Conservation (phyloP, 2,329 filamentous ascomycete genomes). For the Apiospora sp. region DNA sequence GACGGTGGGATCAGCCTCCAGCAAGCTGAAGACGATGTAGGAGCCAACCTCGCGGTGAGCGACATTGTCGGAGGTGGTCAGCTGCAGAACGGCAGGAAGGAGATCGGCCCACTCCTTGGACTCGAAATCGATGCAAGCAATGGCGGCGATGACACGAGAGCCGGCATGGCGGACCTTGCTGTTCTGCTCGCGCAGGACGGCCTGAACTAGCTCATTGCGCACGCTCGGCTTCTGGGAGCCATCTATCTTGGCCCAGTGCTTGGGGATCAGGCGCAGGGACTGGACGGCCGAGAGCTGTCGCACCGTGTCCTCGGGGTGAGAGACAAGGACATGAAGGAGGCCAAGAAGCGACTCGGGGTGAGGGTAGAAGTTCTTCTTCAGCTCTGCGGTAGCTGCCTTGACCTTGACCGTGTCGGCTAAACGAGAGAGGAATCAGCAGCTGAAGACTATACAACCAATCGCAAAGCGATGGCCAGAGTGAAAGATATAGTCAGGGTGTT, state of each 20-base stretch:
- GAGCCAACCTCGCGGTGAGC: slow-evolving; percentile 88
- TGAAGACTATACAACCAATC: background rate
- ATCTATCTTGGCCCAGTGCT: slow-evolving; percentile 83
- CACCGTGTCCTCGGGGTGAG: slow-evolving; percentile 74
- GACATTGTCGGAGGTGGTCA: slow-evolving; percentile 77
- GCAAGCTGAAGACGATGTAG: slow-evolving; percentile 90
- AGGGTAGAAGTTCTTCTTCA: slow-evolving; percentile 94
- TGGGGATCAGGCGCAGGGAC: slow-evolving; percentile 80
- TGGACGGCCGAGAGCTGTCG: slow-evolving; percentile 94
- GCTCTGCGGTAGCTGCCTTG: slow-evolving; percentile 87
- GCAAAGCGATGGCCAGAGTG: background rate
- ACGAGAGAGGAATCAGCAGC: background rate
- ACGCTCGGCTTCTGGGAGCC: slow-evolving; percentile 81
- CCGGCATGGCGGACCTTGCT: slow-evolving; percentile 83
- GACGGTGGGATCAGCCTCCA: slow-evolving; percentile 85
- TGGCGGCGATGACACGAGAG: slow-evolving; percentile 85
- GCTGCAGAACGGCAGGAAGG: slow-evolving; percentile 79
- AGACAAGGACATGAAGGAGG: slow-evolving; percentile 87
- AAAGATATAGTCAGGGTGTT: background rate
- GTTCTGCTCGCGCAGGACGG: slow-evolving; percentile 81
- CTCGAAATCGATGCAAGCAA: slow-evolving; percentile 86
- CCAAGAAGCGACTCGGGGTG: slow-evolving; percentile 83
- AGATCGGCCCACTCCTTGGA: slow-evolving; percentile 87
- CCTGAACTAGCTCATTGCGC: slow-evolving; percentile 83
- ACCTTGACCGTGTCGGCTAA: slow-evolving; percentile 87